Base-by-base conservation (phyloP, 192 early-diverging fungal genomes). In the Globomyces pollinis-pini region DNA sequence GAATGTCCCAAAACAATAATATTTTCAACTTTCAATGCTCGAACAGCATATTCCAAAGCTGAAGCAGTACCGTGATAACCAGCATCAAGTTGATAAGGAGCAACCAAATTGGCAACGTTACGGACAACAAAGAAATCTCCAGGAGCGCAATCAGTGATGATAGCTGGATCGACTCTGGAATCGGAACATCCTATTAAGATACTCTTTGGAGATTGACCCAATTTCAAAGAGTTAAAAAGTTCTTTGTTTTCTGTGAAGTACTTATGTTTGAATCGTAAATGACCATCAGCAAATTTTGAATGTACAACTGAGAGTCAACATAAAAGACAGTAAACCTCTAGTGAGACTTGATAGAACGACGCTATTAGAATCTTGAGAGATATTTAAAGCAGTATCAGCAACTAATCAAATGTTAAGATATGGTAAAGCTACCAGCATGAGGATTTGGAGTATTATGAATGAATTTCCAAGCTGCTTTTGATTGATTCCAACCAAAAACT, bases 1-100 rank as follows among this genome's bases (percentile, higher is more conserved):
- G 67, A 69, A 44, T 75, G 73, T 23, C 73, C 73, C 58, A 75
- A 47, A 3, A 75, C 72, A 33, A 75, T 69, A 26, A 75, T 75
- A 60, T 61, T 66, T 8, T 63, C 50, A 0, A 75, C 73, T 33
- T 68, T 61, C 20, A 75, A 61, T 24, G 45, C 73, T 26, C 65
- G 70, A n/a, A 75, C 68, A 2, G 73, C 73, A 56, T 70, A 75
- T 56, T 75, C 73, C 31, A 75, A 31, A n/a, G 73, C 73, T 8
- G 72, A 66, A 13, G 68, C 63, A 35, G 67, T 67, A 21, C 68
- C 73, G 53, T 71, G 73, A 11, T 59, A 50, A 3, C 58, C 42
- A 3, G 42, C 43, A 50, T 70, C 66, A 1, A 53, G 43, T 15
- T 53, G 34, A 51, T 69, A 75, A 2, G 73, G 73, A 0, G 68